A percentile compares a stretch with the other conserved stretches of the same genome.
Evolutionary conservation across 441 rosid species (phyloP).

Genomic region (Biscutella laevigata): DNA sequence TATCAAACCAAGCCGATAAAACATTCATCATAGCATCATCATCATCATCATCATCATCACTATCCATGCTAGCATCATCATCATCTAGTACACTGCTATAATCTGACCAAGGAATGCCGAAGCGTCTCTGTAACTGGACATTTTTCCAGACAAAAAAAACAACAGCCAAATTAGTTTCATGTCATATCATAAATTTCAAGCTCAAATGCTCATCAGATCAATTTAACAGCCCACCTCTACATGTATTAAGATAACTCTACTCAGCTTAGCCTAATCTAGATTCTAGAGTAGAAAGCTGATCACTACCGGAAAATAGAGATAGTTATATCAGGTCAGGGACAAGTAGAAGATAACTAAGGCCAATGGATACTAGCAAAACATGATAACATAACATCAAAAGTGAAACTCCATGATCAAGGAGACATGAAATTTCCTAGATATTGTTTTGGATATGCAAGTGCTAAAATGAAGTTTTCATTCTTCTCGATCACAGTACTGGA

Average conservation of each 20-base stretch:
- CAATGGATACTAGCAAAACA: neutral
- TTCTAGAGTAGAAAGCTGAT: too few relatives aligned
- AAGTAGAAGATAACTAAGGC: neutral
- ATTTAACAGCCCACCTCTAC: neutral
- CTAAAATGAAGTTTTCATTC: neutral
- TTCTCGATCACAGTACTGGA: neutral
- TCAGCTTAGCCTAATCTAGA: neutral
- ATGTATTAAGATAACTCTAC: neutral
- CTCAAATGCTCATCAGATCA: too few relatives aligned
- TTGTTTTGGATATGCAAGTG: neutral
- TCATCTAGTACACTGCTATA: constrained; percentile 2
- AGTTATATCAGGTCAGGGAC: neutral
- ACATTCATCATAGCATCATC: neutral
- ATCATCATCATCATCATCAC: neutral
- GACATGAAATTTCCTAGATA: neutral
- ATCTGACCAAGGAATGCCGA: constrained; percentile 26
- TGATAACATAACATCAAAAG: neutral
- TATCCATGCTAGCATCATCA: neutral
- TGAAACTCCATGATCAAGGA: neutral
- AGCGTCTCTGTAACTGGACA: constrained; percentile 27
- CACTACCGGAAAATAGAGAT: neutral
- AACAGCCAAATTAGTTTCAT: constrained; percentile 42
- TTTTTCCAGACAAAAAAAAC: constrained; percentile 44
- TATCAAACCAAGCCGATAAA: constrained; percentile 25
- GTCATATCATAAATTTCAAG: constrained; percentile 15